Evolutionary conservation across 164 flowering plant species (phyloP).

Genomic region (Houttuynia cordata): DNA sequence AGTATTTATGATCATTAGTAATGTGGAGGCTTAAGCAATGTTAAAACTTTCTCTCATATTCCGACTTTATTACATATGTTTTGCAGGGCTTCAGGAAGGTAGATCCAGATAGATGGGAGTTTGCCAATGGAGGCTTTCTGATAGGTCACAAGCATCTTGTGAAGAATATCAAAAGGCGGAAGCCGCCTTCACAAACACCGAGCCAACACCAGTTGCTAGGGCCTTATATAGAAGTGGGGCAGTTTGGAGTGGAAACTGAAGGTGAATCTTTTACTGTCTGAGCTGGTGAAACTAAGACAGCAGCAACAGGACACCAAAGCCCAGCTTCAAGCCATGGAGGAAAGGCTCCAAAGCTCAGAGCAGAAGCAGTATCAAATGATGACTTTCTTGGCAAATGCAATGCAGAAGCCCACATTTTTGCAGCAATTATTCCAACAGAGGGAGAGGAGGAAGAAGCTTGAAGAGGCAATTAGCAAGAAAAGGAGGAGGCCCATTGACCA

Average conservation of each 20-base stretch:
- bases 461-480: conserved; percentile 43
- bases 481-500: conserved; percentile 46
- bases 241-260: conserved; percentile 53
- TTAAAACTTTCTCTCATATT: not conserved
- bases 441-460: conserved; percentile 43
- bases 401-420: conserved; percentile 48
- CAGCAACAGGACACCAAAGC: conserved; percentile 51
- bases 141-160: conserved; percentile 61
- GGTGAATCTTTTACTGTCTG: conserved; percentile 43
- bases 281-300: conserved; percentile 60
- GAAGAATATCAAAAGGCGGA: conserved; percentile 60
- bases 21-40: not conserved
- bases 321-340: conserved; percentile 48
- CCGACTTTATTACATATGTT: not conserved
- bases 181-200: conserved; percentile 16
- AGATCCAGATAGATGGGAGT: conserved; percentile 85
- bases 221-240: conserved; percentile 54
- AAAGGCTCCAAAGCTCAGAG: conserved; percentile 46
- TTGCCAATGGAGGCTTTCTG: conserved; percentile 74
- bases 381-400: conserved; percentile 70
- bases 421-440: conserved; percentile 49
- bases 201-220: conserved; percentile 33
- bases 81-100: conserved; percentile 79
- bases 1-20: not conserved
- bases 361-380: conserved; percentile 61